phyloP scores from a whole-genome alignment of 345 rosid genomes.

The Noccaea caerulescens region DNA sequence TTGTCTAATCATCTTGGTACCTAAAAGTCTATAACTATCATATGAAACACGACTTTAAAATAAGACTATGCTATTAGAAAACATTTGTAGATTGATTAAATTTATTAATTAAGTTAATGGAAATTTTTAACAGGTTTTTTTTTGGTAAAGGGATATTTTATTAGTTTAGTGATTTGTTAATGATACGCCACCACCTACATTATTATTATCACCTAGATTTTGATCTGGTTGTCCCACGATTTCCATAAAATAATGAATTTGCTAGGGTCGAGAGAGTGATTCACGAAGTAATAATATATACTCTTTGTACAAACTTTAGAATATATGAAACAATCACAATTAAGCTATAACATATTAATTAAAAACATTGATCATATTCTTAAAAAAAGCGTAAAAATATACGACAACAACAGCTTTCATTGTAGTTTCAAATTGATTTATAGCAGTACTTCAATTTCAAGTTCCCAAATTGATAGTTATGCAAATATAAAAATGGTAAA shows the following conservation, averaged over 20 bases:
- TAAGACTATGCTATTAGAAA: neutral
- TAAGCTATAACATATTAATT: too few relatives aligned
- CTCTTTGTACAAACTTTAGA: too few relatives aligned
- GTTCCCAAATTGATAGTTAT: too few relatives aligned
- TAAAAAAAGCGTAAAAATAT: too few relatives aligned
- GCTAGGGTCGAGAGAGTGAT: neutral
- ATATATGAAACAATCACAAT: too few relatives aligned
- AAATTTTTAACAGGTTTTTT: too few relatives aligned
- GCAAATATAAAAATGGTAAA: too few relatives aligned
- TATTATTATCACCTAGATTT: neutral
- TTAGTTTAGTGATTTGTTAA: neutral
- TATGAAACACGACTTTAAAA: neutral
- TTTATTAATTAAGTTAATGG: neutral
- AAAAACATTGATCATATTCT: too few relatives aligned
- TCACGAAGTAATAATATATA: too few relatives aligned
- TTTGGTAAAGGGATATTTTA: neutral
- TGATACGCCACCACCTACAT: neutral
- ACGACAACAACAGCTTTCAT: too few relatives aligned
- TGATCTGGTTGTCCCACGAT: neutral
- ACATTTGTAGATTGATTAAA: neutral
- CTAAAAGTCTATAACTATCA: neutral
- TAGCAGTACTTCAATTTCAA: too few relatives aligned
- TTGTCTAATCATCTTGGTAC: neutral
- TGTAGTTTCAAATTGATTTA: too few relatives aligned
- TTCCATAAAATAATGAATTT: neutral